phyloP scores from a whole-genome alignment of 306 rosid genomes.

The Lathyrus aphaca region DNA sequence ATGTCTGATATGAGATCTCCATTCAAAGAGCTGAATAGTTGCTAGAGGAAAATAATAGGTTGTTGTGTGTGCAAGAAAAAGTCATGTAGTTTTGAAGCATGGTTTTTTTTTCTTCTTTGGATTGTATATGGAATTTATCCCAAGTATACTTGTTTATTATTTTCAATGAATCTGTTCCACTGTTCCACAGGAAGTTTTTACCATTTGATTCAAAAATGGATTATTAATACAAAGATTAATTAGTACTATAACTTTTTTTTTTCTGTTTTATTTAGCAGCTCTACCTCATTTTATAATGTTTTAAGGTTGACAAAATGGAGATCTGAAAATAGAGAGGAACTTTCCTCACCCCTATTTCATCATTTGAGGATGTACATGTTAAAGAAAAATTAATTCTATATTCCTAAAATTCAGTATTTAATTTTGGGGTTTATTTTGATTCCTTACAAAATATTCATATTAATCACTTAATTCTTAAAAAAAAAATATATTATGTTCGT shows the following conservation, averaged over 20 bases:
- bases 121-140: constrained; percentile 35
- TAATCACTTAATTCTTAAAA: no score
- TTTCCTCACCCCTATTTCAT: neutral
- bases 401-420: no score
- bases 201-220: no score
- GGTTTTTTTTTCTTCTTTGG: constrained; percentile 4
- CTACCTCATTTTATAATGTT: neutral
- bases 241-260: no score
- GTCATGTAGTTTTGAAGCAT: constrained; percentile 39
- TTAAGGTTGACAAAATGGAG: neutral
- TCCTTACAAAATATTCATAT: no score
- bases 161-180: constrained; percentile 18
- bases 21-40: constrained; percentile 65
- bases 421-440: no score
- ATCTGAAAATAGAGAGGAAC: neutral
- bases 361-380: neutral
- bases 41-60: neutral
- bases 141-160: neutral
- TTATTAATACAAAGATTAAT: no score
- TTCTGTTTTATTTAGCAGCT: neutral
- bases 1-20: constrained; percentile 61
- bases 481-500: no score
- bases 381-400: neutral
- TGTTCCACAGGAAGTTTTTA: neutral
- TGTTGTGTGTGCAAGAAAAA: constrained; percentile 5